phyloP scores from a whole-genome alignment of 352 stramenopile species.

The Globisporangium spiculum region DNA sequence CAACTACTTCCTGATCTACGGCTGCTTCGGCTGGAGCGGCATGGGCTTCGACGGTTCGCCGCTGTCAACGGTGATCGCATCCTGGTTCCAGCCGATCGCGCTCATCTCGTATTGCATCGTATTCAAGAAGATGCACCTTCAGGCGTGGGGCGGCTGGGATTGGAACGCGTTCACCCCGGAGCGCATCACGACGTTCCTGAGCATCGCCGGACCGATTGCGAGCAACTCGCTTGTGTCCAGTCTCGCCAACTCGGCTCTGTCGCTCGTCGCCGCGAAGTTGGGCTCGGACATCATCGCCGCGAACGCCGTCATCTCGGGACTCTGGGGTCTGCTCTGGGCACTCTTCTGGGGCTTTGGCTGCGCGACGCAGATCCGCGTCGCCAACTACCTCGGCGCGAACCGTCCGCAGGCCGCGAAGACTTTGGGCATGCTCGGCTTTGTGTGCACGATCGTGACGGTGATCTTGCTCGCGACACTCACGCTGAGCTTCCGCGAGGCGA shows the following conservation, averaged over 20 bases:
- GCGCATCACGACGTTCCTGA: conserved; percentile 59
- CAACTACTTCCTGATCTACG: conserved; percentile 72
- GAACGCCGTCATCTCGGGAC: conserved; percentile 65
- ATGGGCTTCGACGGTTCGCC: conserved; percentile 79
- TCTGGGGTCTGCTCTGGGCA: conserved; percentile 69
- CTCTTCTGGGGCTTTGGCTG: conserved; percentile 82
- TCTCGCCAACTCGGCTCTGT: conserved; percentile 65
- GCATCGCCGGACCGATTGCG: conserved; percentile 59
- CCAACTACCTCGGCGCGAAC: conserved; percentile 73
- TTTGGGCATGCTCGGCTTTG: conserved; percentile 57
- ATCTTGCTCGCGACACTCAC: conserved; percentile 35
- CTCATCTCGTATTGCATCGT: conserved; percentile 74
- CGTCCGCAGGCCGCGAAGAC: conserved; percentile 60
- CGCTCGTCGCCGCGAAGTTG: conserved; percentile 67
- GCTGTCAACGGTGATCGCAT: conserved; percentile 69
- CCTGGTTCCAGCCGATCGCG: conserved; percentile 76
- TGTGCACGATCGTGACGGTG: conserved; percentile 52
- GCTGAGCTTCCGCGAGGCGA: conserved; percentile 27
- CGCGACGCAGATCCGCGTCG: conserved; percentile 72
- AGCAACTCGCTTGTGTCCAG: conserved; percentile 72
- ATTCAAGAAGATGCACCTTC: conserved; percentile 71
- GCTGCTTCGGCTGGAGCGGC: conserved; percentile 46
- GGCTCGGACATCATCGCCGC: conserved; percentile 74
- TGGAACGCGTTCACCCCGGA: conserved; percentile 53
- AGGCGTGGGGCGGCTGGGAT: conserved; percentile 71